Base-by-base conservation (phyloP, 1,284 basidiomycete genomes). In the Cryptococcus wingfieldii region DNA sequence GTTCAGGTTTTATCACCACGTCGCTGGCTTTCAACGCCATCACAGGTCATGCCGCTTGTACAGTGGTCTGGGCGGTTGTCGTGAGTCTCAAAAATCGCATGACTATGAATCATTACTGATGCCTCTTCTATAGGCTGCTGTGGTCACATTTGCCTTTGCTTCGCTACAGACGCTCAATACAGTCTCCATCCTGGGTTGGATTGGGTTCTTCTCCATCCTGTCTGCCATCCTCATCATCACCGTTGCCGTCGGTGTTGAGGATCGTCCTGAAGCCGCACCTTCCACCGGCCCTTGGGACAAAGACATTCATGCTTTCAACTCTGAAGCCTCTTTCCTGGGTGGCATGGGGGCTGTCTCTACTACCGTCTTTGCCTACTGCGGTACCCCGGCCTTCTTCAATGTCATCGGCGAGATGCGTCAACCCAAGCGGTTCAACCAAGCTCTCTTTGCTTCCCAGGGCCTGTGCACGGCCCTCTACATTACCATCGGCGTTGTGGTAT, bases 21-120 rank as follows among this genome's bases (percentile, higher is more conserved):
- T 69, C 74, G 7, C 72, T 75, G 48, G 72, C 77, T 0, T 63
- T 79, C 47, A 78, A 79, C 68, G 72, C 78, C 34, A 60, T 79
- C 25, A 63, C 70, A 3, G 53, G 58, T 2, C 72, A 77, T 61
- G 72, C 62, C 5, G 63, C 69, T 0, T 77, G 76, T 60, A 76
- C 75, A 1, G 70, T 72, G 47, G 65, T 68, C 37, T 76, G 74
- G 34, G 65, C 70, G 12, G 65, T 66, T 19, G 68, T 76, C 25
- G 67, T 61, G 25, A 56, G 61, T 49, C 31, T 8, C 38, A 8
- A 23, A n/a, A 14, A 25, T 16, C 5, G 23, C 23, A 23, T 38
- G 12, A 3, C 13, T 5, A 2, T 4, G 5, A 19, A 25, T 27
- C 14, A 16, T n/a, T 9, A 28, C 47, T 55, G 46, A 49, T 44